A percentile compares a stretch with the other conserved stretches of the same genome.
These are phyloP conservation scores for Penicillium silybi DNA, from an alignment of 495 filamentous ascomycete genomes.

Conservation along the genomic window DNA sequence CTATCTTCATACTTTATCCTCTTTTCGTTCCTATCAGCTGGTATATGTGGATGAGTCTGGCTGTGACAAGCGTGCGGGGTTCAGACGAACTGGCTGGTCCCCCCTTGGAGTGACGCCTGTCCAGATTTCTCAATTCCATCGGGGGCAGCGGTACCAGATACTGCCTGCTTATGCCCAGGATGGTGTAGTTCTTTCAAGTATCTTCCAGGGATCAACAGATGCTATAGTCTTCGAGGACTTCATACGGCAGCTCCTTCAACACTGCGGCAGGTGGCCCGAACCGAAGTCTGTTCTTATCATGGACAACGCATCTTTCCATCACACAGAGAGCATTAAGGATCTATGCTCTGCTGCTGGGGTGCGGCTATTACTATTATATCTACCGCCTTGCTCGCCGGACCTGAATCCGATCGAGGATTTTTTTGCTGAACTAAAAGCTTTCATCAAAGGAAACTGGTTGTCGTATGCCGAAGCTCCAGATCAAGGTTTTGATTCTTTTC, in stretches of 20 bases:
- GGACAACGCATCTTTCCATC: too few relatives aligned
- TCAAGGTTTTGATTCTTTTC: slow-evolving; percentile 5
- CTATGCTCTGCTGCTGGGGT: too few relatives aligned
- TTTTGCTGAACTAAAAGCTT: slow-evolving; percentile 10
- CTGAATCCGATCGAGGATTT: slow-evolving; percentile 11
- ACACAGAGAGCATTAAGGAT: too few relatives aligned
- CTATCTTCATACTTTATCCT: background rate
- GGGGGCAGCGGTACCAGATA: slow-evolving; percentile 30
- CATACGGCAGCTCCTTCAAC: slow-evolving; percentile 25
- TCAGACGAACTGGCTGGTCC: background rate
- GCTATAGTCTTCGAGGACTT: slow-evolving; percentile 32
- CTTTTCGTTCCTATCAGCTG: background rate
- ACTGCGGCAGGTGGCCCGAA: background rate
- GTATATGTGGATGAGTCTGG: background rate
- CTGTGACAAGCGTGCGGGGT: background rate
- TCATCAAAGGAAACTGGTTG: slow-evolving; percentile 5
- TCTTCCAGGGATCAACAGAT: slow-evolving; percentile 32
- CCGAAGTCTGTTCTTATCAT: background rate
- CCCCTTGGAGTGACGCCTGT: background rate
- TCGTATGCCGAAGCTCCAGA: slow-evolving; percentile 6
- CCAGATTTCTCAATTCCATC: slow-evolving; percentile 12
- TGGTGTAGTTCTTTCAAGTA: slow-evolving; percentile 21
- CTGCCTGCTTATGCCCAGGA: slow-evolving; percentile 33
- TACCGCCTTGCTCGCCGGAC: slow-evolving; percentile 8
- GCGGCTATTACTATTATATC: slow-evolving; percentile 6